phyloP scores from a whole-genome alignment of 805 yeast species.

The Saturnispora bothae region DNA sequence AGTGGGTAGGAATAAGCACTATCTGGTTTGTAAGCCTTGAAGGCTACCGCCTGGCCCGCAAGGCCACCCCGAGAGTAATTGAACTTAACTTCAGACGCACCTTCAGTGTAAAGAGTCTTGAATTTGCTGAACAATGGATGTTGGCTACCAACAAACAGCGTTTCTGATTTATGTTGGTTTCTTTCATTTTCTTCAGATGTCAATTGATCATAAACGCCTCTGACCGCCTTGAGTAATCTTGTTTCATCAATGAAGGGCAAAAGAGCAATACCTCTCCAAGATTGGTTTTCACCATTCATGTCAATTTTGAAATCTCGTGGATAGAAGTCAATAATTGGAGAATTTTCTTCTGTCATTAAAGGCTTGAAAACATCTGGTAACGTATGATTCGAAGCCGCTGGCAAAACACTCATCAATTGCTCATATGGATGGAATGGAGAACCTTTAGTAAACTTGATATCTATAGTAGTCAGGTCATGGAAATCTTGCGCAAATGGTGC shows the following conservation, averaged over 20 bases:
- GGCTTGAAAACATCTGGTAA: constrained; percentile 74
- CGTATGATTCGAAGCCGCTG: constrained; percentile 85
- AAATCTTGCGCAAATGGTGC: constrained; percentile 96
- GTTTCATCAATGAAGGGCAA: constrained; percentile 83
- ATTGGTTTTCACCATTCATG: constrained; percentile 90
- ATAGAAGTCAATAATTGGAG: constrained; percentile 83
- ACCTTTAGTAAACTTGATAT: constrained; percentile 53
- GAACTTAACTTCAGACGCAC: constrained; percentile 34
- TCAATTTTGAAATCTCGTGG: constrained; percentile 84
- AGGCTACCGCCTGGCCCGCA: constrained; percentile 42
- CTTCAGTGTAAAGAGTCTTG: constrained; percentile 32
- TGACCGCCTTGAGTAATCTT: constrained; percentile 59
- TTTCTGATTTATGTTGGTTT: constrained; percentile 62
- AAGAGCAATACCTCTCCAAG: constrained; percentile 91
- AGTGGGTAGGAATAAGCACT: constrained; percentile 36
- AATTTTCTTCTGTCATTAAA: constrained; percentile 66
- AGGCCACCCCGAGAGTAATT: constrained; percentile 43
- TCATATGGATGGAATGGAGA: constrained; percentile 84
- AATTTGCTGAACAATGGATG: constrained; percentile 41
- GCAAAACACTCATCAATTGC: constrained; percentile 89
- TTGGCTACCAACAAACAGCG: constrained; percentile 53
- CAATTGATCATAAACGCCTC: constrained; percentile 49
- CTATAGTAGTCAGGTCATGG: constrained; percentile 38
- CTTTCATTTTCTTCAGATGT: constrained; percentile 60
- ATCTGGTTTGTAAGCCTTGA: constrained; percentile 28